Evolutionary conservation across 2,329 filamentous ascomycete genomes (phyloP), one percentile per base, ranked within the genome.

Genomic region (Cryphonectria nitschkei): DNA sequence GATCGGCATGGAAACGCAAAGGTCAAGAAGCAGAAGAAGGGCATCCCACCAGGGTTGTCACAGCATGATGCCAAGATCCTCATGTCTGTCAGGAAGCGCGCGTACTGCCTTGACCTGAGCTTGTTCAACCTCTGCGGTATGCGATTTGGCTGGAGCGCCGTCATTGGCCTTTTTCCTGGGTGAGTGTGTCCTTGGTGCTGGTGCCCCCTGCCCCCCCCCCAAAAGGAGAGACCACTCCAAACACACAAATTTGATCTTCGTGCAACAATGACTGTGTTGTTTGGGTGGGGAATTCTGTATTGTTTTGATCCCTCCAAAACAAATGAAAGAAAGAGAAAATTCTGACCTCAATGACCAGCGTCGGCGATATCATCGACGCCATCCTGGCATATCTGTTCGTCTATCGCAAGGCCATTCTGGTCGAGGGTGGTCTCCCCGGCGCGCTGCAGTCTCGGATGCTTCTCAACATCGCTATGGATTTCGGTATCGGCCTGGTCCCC

Each of bases 111-210:
- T 37, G 96, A 98, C 80, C 92, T 94, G 84, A 89, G 88, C 69
- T 87, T 97, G 7, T 97, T 95, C 84, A 94, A 88, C 77, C 88
- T 93, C 78, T 88, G 92, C 74, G 94, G 94, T 60, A 87, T 97
- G 71, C 89, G 91, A 70, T 95, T 98, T 78, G 96, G 96, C 68
- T 98, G 94, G 94, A 89, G 93, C 67, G 92, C 91, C 76, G 88
- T 97, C 70, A 93, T 98, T 76, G 96, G 91, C 19, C 79, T 98
- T 9, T 81, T 98, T 68, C 96, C 96, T 75, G 88, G 88, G 88
- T 94, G 86, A 86, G 92, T 87, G 69, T 19, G 43, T 6, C 16
- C 43, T 16, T 46, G 3, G 22, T 50, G 26, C 26, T 26, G 26
- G 26, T 26, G 26, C 26, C 26, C 26, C 26, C 26, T 26, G 26